These are phyloP conservation scores for Lindgomyces ingoldianus DNA, from an alignment of 495 filamentous ascomycete genomes.

Conservation along the genomic window DNA sequence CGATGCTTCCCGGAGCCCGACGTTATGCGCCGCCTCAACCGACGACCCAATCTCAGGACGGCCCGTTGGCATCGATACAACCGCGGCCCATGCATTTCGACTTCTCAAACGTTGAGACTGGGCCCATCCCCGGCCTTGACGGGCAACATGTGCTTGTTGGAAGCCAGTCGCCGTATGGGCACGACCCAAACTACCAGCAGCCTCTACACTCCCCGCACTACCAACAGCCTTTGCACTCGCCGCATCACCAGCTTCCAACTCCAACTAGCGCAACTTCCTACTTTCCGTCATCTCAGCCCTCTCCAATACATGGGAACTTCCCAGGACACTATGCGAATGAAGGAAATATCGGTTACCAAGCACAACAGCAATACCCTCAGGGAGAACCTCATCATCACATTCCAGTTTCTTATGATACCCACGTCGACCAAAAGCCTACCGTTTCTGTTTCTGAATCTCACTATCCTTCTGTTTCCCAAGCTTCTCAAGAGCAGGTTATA, in stretches of 20 bases:
- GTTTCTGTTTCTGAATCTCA: background rate
- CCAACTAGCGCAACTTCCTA: conserved; percentile 30
- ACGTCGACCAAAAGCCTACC: conserved; percentile 21
- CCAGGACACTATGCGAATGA: conserved; percentile 14
- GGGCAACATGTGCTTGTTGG: conserved; percentile 1
- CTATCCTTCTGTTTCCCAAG: conserved; percentile 25
- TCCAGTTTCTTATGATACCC: conserved; percentile 28
- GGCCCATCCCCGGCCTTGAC: conserved; percentile 11
- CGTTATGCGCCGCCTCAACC: background rate
- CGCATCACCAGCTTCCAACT: conserved; percentile 30
- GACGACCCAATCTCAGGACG: conserved; percentile 5
- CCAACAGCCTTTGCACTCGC: conserved; percentile 28
- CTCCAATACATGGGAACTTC: conserved; percentile 19
- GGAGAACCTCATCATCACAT: conserved; percentile 22
- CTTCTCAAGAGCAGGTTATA: conserved; percentile 19
- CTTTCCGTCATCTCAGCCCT: conserved; percentile 20
- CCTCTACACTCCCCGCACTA: conserved; percentile 30
- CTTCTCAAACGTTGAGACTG: conserved; percentile 15
- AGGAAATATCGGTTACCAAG: conserved; percentile 1
- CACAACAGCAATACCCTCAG: conserved; percentile 22
- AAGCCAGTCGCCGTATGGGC: conserved; percentile 3
- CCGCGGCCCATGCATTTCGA: conserved; percentile 26
- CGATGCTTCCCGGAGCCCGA: conserved; percentile 36
- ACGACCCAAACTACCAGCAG: conserved; percentile 24
- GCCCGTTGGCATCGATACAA: conserved; percentile 18